A percentile compares a stretch with the other conserved stretches of the same genome.
Conservation (phyloP, 2,329 filamentous ascomycete species). For the Metarhizium humberi region DNA sequence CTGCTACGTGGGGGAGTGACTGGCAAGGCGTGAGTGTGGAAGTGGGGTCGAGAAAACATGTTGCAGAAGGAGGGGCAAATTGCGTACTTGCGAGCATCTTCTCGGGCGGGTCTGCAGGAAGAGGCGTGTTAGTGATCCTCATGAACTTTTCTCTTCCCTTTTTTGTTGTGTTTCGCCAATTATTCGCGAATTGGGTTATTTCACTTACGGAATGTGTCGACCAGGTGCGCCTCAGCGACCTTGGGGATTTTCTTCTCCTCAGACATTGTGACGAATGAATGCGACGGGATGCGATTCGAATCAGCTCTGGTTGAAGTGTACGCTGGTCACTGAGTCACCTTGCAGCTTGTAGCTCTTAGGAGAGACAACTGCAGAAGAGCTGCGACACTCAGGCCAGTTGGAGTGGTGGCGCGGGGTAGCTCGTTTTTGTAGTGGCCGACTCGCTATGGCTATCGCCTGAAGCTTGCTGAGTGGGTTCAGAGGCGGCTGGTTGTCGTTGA, state of each 20-base stretch:
- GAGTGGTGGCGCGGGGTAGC: constrained; percentile 8
- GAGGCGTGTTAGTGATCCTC: constrained; percentile 12
- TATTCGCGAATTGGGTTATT: not conserved
- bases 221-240: constrained; percentile 66
- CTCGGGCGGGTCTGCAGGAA: constrained; percentile 45
- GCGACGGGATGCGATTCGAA: not conserved
- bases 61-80: constrained; percentile 1
- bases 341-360: not conserved
- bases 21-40: not conserved
- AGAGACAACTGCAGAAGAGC: not conserved
- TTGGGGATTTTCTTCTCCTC: constrained; percentile 36
- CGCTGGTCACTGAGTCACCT: not conserved
- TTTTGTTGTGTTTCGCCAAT: not conserved
- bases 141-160: not conserved
- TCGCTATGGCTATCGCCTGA: not conserved
- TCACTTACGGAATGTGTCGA: constrained; percentile 61
- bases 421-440: not conserved
- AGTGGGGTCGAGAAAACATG: not conserved
- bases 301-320: not conserved
- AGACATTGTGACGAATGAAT: constrained; percentile 29
- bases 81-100: constrained; percentile 60
- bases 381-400: not conserved
- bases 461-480: not conserved
- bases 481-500: not conserved
- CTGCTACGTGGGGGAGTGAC: not conserved